Evolutionary conservation across 495 filamentous ascomycete species (phyloP), one percentile per base, ranked within the genome.

Genomic region (Talaromyces thailandensis): DNA sequence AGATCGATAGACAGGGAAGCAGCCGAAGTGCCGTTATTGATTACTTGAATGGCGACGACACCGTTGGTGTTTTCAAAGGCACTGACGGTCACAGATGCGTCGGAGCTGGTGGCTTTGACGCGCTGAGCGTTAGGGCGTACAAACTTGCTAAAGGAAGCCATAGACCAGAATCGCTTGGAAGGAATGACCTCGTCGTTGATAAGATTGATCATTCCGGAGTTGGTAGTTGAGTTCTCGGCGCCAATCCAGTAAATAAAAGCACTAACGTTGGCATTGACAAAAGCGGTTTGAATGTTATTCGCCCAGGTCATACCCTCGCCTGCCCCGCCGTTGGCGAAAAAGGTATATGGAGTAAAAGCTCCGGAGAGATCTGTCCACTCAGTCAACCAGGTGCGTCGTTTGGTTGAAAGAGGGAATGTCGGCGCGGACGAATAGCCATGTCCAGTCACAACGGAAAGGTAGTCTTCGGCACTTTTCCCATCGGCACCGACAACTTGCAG

Each of bases 221-320:
- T 35, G 23, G 57, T 70, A 16, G 31, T 35, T 9, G 31, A 40
- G 57, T 40, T 59, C 57, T 59, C 57, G 32, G 37, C 31, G 6
- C 57, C 57, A 23, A 40, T 40, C 81, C 82, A 83, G 70, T 79
- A 83, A 1, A 84, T 69, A 61, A 79, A 82, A 4, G 69, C 81
- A 25, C 71, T 76, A 12, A 78, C 62, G 62, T 81, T 79, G 4
- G 71, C 74, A 14, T 71, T 64, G 24, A 72, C 72, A 40, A 84
- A 66, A 4, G 67, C 76, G 1, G 69, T 70, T 21, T 77, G 73
- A 31, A 84, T 79, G 60, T 78, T 73, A 61, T 75, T 79, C 2
- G 84, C 84, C 84, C 84, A 86, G 1, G 77, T 78, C 55, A 80
- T 66, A 2, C 82, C 83, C 62, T 86, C 83, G 23, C 77, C 76